Evolutionary conservation across 148 eudicot species (phyloP).

Genomic region (Chenopodium quinoa): DNA sequence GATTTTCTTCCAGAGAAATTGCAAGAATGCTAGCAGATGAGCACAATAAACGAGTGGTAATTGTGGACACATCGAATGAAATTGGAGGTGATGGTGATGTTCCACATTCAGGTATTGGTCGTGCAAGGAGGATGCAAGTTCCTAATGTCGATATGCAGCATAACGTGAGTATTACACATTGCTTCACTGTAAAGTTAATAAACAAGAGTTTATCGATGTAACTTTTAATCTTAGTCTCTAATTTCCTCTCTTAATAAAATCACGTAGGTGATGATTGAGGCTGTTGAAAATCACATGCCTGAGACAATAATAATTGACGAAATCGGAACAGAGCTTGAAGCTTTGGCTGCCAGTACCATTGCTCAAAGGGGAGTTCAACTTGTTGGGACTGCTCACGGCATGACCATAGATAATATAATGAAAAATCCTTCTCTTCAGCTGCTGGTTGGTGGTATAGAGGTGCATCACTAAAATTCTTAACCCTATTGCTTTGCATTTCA

Average conservation of each 20-base stretch:
- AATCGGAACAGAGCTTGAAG: conserved; percentile 96
- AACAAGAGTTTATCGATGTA: neutral
- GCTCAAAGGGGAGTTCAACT: conserved; percentile 99
- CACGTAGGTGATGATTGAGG: conserved; percentile 93
- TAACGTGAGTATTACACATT: conserved; percentile 51
- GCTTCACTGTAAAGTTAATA: neutral
- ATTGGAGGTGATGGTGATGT: conserved; percentile 99
- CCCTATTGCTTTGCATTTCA: neutral
- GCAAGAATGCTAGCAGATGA: conserved; percentile 95
- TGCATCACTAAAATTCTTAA: conserved; percentile 18
- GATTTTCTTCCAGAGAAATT: conserved; percentile 53
- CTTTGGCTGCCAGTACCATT: conserved; percentile 95
- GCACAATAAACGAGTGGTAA: conserved; percentile 80
- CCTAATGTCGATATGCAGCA: conserved; percentile 97
- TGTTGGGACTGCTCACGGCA: conserved; percentile 96
- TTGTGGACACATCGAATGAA: conserved; percentile 97
- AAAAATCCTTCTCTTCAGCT: conserved; percentile 89
- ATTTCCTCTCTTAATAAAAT: neutral
- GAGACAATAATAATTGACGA: conserved; percentile 94
- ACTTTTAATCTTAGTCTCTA: neutral
- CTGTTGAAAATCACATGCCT: conserved; percentile 99
- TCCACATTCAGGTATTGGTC: conserved; percentile 96
- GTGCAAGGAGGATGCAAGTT: conserved; percentile 98
- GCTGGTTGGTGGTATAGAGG: conserved; percentile 99
- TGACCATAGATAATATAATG: conserved; percentile 84